Base-by-base conservation (phyloP, 768 basidiomycete species). In the Mycena vulgaris region DNA sequence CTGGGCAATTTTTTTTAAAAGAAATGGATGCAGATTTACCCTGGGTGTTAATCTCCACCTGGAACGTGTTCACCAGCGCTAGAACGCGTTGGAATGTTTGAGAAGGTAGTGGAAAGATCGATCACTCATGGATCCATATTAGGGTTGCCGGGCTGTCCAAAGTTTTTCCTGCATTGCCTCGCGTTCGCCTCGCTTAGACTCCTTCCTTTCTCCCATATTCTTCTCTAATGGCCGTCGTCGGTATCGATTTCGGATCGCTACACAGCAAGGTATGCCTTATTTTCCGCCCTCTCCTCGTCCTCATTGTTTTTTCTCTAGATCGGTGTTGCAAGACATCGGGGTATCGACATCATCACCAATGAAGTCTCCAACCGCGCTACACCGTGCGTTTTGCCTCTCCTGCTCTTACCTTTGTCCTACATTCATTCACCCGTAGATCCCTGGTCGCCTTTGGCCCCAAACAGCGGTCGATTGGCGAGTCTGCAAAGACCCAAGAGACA, bases 331-430 rank as follows among this genome's bases (percentile, higher is more conserved):
- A 89, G 96, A 83, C 93, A 95, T 83, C 89, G 95, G 78, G 97
- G 97, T 75, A 97, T 99, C 85, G 97, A 99, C 88, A 96, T 99
- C 82, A 97, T 99, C 85, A 87, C 91, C 69, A 99, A 99, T 82
- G 97, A 99, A 81, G 96, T 97, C 69, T 98, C 97, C 19, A 98
- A 98, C 87, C 93, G 98, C 63, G 89, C 92, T 19, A 99, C 97
- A 28, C 97, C 97, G 96, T 98, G 71, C 78, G 95, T 89, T 27
- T 53, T 33, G 35, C 31, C 4, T 14, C 45, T 30, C 30, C 37
- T 49, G 48, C 10, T 16, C 2, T 30, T 27, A 2, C 40, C 42
- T 63, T 28, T 28, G 53, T 53, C 7, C 61, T 21, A 75, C 65
- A 30, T 37, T 45, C 39, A 3, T 51, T n/a, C n/a, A n/a, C 48